Conservation (phyloP, 2,329 filamentous ascomycete species). For the Ophiosphaerella herpotricha region DNA sequence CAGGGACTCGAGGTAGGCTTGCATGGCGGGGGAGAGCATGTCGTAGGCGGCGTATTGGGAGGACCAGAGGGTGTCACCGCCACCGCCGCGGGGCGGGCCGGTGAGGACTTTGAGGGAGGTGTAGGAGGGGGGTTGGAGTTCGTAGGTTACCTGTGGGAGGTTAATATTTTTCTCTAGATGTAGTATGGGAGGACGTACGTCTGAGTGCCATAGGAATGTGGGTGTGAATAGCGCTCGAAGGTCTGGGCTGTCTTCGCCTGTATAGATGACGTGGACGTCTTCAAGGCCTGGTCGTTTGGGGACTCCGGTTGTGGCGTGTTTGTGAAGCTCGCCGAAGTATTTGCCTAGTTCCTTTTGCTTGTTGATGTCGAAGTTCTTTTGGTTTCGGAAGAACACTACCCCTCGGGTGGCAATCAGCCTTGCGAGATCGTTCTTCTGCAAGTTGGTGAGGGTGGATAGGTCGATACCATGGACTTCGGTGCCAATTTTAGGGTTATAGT, state of each 20-base stretch:
- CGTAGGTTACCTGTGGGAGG: constrained; percentile 57
- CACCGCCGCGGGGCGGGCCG: constrained; percentile 59
- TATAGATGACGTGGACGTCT: constrained; percentile 62
- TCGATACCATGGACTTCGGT: constrained; percentile 59
- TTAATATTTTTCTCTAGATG: too few species aligned
- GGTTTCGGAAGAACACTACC: constrained; percentile 63
- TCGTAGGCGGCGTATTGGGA: constrained; percentile 65
- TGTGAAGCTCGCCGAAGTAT: constrained; percentile 60
- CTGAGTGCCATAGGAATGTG: constrained; percentile 61
- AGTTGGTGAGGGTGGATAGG: constrained; percentile 55
- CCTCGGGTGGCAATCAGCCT: constrained; percentile 59
- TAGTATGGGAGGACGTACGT: constrained; percentile 46
- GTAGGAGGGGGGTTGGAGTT: constrained; percentile 62
- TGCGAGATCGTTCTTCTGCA: constrained; percentile 60
- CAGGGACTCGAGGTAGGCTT: constrained; percentile 62
- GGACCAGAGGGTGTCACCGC: constrained; percentile 63
- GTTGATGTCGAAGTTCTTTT: constrained; percentile 60
- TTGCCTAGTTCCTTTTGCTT: constrained; percentile 57
- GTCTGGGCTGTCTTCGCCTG: constrained; percentile 58
- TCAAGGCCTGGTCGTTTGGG: constrained; percentile 56
- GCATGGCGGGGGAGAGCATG: constrained; percentile 59
- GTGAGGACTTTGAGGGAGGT: constrained; percentile 60
- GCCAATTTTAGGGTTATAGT: constrained; percentile 62
- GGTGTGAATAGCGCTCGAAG: constrained; percentile 60
- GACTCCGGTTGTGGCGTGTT: constrained; percentile 60